Evolutionary conservation across 176 grass and related monocot species (phyloP), one percentile per base, ranked within the genome.

Genomic region (Melocanna baccifera): DNA sequence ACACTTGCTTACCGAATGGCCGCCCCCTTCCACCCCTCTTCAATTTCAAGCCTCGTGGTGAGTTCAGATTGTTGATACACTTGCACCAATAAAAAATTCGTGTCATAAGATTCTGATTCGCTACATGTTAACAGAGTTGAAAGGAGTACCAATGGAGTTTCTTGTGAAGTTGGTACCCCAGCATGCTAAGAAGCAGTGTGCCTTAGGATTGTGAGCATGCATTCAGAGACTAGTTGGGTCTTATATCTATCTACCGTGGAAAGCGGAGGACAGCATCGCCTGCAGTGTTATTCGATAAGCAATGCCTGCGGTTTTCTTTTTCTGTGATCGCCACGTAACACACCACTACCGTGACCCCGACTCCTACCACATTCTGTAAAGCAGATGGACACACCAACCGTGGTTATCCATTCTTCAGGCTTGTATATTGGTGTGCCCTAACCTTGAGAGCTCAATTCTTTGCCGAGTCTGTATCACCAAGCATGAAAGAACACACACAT

Each of bases 41-140:
- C 84, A 94, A 97, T 86, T 97, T 94, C 86, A 97, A 97, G 86
- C 82, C 87, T 85, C 86, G 88, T 55, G 94, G 94, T 97, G 73
- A 77, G 85, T 63, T 58, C 61, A 70, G 39, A 41, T 71, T 46
- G 19, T 67, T 80, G 22, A 51, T 39, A 67, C 64, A 71, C 47
- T 42, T 86, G 51, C 76, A 48, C 30, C 14, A 37, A 37, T 9
- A 48, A 45, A 66, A 72, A 81, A n/a, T 12, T 67, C 48, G n/a
- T 37, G 48, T 81, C 25, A 28, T 18, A 28, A 45, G 22, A 82
- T 79, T 72, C 45, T 89, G 18, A 81, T 85, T 65, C 87, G 51
- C 39, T 83, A 80, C 29, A 30, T 67, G 20, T 14, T 36, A 86
- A 75, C 85, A 93, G 94, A 97, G 79, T 86, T 97, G 63, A 91